A percentile compares a stretch with the other conserved stretches of the same genome.
phyloP scores from a whole-genome alignment of 2,329 filamentous ascomycete genomes.

The Lecanicillium sp. region DNA sequence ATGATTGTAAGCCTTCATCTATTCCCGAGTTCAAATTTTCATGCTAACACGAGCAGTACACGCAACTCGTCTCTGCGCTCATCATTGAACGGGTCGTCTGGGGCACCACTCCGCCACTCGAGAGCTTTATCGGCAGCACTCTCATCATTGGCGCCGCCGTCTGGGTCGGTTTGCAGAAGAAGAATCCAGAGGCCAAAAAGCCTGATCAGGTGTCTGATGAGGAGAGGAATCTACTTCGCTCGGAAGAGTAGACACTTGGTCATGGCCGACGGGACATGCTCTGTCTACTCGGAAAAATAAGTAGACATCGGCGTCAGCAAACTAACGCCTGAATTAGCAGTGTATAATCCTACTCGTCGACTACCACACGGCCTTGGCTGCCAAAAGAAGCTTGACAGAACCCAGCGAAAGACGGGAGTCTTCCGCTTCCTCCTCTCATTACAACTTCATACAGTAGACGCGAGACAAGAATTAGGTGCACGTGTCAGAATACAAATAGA shows the following conservation, averaged over 20 bases:
- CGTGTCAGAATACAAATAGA: no score
- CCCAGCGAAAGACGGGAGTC: no score
- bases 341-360: no score
- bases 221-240: constrained; percentile 27
- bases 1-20: constrained; percentile 22
- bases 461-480: no score
- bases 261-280: not conserved
- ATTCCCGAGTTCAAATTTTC: not conserved
- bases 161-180: constrained; percentile 38
- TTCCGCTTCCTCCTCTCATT: no score
- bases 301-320: no score
- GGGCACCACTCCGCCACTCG: constrained; percentile 34
- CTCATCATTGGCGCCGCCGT: constrained; percentile 37
- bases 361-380: no score
- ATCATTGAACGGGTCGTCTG: constrained; percentile 36
- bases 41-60: constrained; percentile 27
- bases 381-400: no score
- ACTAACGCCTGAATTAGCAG: no score
- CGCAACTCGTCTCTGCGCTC: constrained; percentile 29
- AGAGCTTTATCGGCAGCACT: constrained; percentile 33
- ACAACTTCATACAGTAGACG: no score
- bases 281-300: no score
- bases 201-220: constrained; percentile 24
- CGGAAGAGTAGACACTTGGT: not conserved
- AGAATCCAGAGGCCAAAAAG: constrained; percentile 22